Evolutionary conservation across 192 early-diverging fungal genomes (phyloP).

Genomic region (Geranomyces michiganensis): DNA sequence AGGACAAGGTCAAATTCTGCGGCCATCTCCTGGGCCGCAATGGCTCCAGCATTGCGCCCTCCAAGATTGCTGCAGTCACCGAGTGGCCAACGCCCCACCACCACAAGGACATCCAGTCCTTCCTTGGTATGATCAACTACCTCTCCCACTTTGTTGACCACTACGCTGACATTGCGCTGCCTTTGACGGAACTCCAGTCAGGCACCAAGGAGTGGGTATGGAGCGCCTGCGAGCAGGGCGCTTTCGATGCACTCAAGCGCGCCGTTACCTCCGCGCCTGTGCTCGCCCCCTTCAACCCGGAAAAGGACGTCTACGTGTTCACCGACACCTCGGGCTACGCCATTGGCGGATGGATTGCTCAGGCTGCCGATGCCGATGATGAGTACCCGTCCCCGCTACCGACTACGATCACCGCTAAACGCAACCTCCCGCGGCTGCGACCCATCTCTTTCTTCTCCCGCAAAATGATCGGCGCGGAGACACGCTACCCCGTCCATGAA

Average conservation of each 20-base stretch:
- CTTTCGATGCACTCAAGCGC: constrained; percentile 5
- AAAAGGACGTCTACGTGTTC: neutral
- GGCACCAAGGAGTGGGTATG: neutral
- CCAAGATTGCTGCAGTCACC: constrained; percentile 35
- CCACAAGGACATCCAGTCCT: constrained; percentile 4
- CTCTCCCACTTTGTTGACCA: neutral
- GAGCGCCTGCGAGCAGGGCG: constrained; percentile 2
- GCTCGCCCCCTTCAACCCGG: constrained; percentile 13
- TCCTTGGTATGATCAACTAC: constrained; percentile 29
- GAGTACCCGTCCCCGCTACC: no score
- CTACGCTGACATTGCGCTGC: constrained; percentile 24
- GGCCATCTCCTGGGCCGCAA: constrained; percentile 10
- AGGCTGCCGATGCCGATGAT: neutral
- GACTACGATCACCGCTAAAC: no score
- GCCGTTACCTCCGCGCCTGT: constrained; percentile 21
- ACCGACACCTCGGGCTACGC: constrained; percentile 21
- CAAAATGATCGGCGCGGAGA: no score
- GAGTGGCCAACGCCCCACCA: constrained; percentile 7
- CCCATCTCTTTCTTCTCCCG: no score
- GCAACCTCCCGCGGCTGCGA: no score
- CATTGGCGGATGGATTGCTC: constrained; percentile 3
- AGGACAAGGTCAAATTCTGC: neutral
- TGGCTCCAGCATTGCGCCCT: neutral
- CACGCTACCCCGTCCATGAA: no score
- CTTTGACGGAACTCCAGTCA: constrained; percentile 35